phyloP scores from a whole-genome alignment of 1,139 yeast genomes.

The Candida freyschussii region DNA sequence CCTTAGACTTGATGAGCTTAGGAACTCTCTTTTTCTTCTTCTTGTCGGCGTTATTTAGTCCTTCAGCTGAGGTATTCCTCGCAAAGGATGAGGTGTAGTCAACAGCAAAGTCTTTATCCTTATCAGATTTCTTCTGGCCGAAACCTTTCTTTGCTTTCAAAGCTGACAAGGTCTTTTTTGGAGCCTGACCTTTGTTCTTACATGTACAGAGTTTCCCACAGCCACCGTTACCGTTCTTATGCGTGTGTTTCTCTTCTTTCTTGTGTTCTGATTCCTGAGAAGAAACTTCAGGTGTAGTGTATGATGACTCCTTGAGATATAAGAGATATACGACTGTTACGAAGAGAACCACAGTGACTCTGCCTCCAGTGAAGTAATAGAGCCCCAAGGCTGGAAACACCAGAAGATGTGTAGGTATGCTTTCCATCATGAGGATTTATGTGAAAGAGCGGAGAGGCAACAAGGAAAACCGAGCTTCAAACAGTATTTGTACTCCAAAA shows the following conservation, averaged over 20 bases:
- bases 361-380: constrained; percentile 30
- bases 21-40: constrained; percentile 25
- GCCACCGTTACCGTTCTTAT: constrained; percentile 25
- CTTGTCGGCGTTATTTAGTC: constrained; percentile 14
- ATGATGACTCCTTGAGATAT: constrained; percentile 16
- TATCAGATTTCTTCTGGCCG: constrained; percentile 7
- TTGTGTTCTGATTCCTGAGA: constrained; percentile 1
- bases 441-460: too few relatives aligned
- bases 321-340: constrained; percentile 26
- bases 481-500: too few relatives aligned
- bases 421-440: too few relatives aligned
- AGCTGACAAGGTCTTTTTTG: constrained; percentile 23
- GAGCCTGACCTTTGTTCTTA: constrained; percentile 20
- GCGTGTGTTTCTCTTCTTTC: constrained; percentile 17
- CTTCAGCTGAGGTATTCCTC: constrained; percentile 12
- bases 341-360: constrained; percentile 30
- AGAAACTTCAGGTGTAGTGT: constrained; percentile 1
- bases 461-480: too few relatives aligned
- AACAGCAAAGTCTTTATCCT: constrained; percentile 29
- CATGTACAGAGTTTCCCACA: constrained; percentile 29
- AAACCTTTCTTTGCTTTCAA: constrained; percentile 22
- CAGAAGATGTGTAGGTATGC: too few relatives aligned
- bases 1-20: constrained; percentile 23
- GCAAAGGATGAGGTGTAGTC: constrained; percentile 37
- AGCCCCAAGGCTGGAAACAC: too few relatives aligned